Conservation (phyloP, 2,329 filamentous ascomycete species). For the Dothistroma septosporum region DNA sequence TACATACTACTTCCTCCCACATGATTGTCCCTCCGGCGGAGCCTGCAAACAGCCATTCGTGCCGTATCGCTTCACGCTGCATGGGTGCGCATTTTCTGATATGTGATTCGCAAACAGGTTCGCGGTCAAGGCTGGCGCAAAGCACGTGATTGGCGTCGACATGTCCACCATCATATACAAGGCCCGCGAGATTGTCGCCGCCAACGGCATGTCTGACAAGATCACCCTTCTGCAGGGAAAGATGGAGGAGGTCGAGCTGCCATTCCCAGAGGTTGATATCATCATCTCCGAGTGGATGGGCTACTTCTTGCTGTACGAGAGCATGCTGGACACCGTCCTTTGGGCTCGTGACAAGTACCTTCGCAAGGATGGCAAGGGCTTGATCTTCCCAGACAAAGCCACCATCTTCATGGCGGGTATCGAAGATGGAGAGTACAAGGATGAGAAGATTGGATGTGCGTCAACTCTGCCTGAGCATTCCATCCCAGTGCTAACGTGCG, state of each 20-base stretch:
- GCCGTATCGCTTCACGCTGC: neutral
- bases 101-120: conserved; percentile 60
- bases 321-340: conserved; percentile 96
- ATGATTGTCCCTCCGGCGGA: neutral
- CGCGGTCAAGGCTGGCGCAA: conserved; percentile 89
- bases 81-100: conserved; percentile 13
- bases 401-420: conserved; percentile 96
- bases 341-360: conserved; percentile 95
- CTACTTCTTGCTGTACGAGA: conserved; percentile 97
- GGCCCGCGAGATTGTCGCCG: conserved; percentile 87
- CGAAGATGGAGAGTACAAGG: conserved; percentile 98
- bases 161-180: conserved; percentile 99
- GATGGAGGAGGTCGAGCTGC: conserved; percentile 97
- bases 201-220: conserved; percentile 89
- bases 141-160: conserved; percentile 97
- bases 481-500: conserved; percentile 21
- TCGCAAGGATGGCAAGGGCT: conserved; percentile 62
- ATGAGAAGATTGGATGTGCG: conserved; percentile 99
- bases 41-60: neutral
- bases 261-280: conserved; percentile 94
- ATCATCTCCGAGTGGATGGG: conserved; percentile 99
- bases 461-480: conserved; percentile 18
- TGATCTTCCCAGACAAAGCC: conserved; percentile 98
- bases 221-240: conserved; percentile 98
- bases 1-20: conserved; percentile 45